These are phyloP conservation scores for Cyberlindnera nakhonratchasimensis DNA, from an alignment of 805 yeast genomes.

Conservation along the genomic window DNA sequence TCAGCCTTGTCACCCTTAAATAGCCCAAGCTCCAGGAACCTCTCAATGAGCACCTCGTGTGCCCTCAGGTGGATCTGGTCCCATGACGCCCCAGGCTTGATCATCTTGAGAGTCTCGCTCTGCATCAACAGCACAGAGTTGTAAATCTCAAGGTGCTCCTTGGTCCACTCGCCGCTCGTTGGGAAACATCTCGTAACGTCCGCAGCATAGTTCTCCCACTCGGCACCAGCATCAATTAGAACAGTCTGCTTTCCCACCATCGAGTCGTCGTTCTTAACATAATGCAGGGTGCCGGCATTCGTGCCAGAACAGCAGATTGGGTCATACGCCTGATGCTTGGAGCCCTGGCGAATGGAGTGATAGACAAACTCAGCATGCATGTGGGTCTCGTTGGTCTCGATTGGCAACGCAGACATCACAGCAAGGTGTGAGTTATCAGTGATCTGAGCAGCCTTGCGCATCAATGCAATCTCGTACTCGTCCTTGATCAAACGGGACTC, in stretches of 20 bases:
- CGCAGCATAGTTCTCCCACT: slow-evolving; percentile 88
- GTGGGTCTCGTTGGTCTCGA: slow-evolving; percentile 84
- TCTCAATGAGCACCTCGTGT: slow-evolving; percentile 71
- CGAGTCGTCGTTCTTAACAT: slow-evolving; percentile 73
- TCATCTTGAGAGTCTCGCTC: slow-evolving; percentile 57
- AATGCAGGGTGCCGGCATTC: slow-evolving; percentile 86
- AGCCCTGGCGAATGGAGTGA: slow-evolving; percentile 91
- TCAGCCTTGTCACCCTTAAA: slow-evolving; percentile 63
- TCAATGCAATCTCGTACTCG: slow-evolving; percentile 67
- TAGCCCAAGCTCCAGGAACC: slow-evolving; percentile 70
- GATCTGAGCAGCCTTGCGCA: slow-evolving; percentile 78
- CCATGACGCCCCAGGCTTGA: slow-evolving; percentile 84
- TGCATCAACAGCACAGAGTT: slow-evolving; percentile 84
- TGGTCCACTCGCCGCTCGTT: slow-evolving; percentile 81
- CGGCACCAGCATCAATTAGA: slow-evolving; percentile 95
- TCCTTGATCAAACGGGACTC: slow-evolving; percentile 87
- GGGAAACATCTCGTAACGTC: slow-evolving; percentile 98
- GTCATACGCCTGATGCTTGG: slow-evolving; percentile 84
- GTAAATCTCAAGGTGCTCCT: slow-evolving; percentile 82
- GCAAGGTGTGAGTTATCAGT: slow-evolving; percentile 88
- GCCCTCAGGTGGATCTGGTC: slow-evolving; percentile 79
- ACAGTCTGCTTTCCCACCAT: slow-evolving; percentile 58
- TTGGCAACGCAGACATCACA: slow-evolving; percentile 89
- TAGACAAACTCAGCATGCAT: slow-evolving; percentile 94
- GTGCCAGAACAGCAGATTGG: slow-evolving; percentile 96